phyloP scores from a whole-genome alignment of 2,329 filamentous ascomycete species.

The Chaetomium sp. region DNA sequence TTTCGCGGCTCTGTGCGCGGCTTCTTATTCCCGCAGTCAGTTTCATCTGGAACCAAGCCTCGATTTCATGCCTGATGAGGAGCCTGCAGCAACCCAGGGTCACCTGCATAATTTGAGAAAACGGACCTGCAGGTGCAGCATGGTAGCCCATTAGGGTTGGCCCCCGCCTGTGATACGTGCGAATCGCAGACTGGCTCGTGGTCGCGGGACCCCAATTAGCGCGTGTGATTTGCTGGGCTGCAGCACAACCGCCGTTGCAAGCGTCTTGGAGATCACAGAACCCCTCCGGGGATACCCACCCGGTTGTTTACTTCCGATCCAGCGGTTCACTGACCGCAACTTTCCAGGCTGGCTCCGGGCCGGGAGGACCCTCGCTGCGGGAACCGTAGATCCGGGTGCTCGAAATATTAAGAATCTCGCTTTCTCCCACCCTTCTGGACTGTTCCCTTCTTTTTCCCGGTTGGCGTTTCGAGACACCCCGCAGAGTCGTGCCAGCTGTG shows the following conservation, averaged over 20 bases:
- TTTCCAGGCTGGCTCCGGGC: slow-evolving; percentile 16
- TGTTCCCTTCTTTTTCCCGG: slow-evolving; percentile 18
- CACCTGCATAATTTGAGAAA: slow-evolving; percentile 18
- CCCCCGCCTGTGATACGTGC: slow-evolving; percentile 23
- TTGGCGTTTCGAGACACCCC: slow-evolving; percentile 16
- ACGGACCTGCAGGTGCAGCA: slow-evolving; percentile 27
- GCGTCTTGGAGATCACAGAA: slow-evolving; percentile 21
- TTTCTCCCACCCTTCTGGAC: slow-evolving; percentile 21
- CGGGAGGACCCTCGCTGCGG: slow-evolving; percentile 23
- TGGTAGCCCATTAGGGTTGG: slow-evolving; percentile 12
- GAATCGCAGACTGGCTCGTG: slow-evolving; percentile 27
- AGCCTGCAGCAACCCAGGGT: slow-evolving; percentile 5
- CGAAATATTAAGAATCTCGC: slow-evolving; percentile 29
- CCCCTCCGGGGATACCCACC: slow-evolving; percentile 25
- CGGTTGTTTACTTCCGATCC: slow-evolving; percentile 32
- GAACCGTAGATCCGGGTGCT: slow-evolving; percentile 22
- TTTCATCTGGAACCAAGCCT: not conserved
- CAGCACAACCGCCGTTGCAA: slow-evolving; percentile 20
- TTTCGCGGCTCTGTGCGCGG: slow-evolving; percentile 2
- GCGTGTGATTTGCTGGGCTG: slow-evolving; percentile 28
- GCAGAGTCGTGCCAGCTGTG: slow-evolving; percentile 21
- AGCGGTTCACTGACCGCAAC: slow-evolving; percentile 33
- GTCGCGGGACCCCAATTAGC: slow-evolving; percentile 28
- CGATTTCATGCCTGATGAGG: slow-evolving; percentile 10
- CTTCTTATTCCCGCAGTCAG: slow-evolving; percentile 4